Percentiles rank a stretch among this genome's conserved stretches.
Conservation (phyloP, 2,329 filamentous ascomycete species). For the Botrytis fragariae region DNA sequence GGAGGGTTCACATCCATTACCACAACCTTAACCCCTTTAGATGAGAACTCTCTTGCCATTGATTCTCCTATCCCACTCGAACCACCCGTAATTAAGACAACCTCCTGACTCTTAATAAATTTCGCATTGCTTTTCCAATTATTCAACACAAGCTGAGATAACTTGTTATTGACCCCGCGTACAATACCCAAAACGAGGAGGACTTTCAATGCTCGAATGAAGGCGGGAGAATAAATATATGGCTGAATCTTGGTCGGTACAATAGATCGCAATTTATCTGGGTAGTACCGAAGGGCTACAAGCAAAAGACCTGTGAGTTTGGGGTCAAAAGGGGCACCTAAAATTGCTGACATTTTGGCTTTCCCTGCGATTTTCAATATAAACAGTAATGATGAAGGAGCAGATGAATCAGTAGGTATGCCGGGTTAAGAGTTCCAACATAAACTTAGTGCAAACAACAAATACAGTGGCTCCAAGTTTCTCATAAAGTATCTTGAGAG, state of each 20-base stretch:
- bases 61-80: conserved; percentile 60
- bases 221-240: conserved; percentile 25
- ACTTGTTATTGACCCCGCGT: conserved; percentile 47
- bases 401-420: background rate
- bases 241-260: conserved; percentile 26
- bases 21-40: conserved; percentile 62
- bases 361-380: background rate
- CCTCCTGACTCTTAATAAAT: conserved; percentile 64
- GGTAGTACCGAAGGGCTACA: conserved; percentile 30
- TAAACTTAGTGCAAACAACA: background rate
- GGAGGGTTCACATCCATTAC: conserved; percentile 66
- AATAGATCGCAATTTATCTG: conserved; percentile 27
- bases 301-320: conserved; percentile 30
- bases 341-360: background rate
- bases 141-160: conserved; percentile 50
- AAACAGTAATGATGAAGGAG: background rate
- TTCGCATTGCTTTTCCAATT: conserved; percentile 49
- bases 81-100: conserved; percentile 74
- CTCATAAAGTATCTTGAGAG: background rate
- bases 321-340: conserved; percentile 20
- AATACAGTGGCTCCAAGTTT: background rate
- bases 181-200: conserved; percentile 53
- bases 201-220: conserved; percentile 26
- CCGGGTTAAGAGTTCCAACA: background rate
- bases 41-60: conserved; percentile 62